These are phyloP conservation scores for Gynochthodes officinalis DNA, from an alignment of 257 asterid species.

Conservation along the genomic window DNA sequence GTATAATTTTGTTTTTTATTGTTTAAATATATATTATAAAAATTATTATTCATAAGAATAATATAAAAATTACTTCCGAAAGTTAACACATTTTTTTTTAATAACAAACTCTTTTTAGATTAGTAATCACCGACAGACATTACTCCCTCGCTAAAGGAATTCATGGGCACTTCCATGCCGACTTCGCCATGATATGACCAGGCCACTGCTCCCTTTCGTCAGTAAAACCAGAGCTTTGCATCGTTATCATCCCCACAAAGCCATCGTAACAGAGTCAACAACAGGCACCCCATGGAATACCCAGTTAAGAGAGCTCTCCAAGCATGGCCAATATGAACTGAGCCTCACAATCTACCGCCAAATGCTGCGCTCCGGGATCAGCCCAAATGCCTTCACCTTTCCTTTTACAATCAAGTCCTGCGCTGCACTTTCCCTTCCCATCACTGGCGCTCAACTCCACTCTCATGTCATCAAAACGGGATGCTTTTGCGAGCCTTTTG, in stretches of 20 bases:
- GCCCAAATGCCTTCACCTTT: slow-evolving; percentile 82
- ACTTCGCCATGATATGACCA: slow-evolving; percentile 35
- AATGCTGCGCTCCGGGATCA: slow-evolving; percentile 65
- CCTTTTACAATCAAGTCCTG: slow-evolving; percentile 80
- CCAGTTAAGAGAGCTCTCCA: slow-evolving; percentile 61
- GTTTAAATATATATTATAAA: too few relatives aligned
- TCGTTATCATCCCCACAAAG: slow-evolving; percentile 9
- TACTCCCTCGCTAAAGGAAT: too few relatives aligned
- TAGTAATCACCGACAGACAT: too few relatives aligned
- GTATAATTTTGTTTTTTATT: too few relatives aligned
- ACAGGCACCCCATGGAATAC: slow-evolving; percentile 61
- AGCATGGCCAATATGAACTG: slow-evolving; percentile 48
- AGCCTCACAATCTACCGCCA: slow-evolving; percentile 57
- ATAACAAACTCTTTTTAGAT: too few relatives aligned
- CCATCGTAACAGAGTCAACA: slow-evolving; percentile 18
- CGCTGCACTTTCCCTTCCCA: slow-evolving; percentile 49
- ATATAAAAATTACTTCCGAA: too few relatives aligned
- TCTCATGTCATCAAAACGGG: slow-evolving; percentile 73
- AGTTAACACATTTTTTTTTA: too few relatives aligned
- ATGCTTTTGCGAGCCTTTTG: slow-evolving; percentile 71
- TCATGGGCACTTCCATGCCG: neutral
- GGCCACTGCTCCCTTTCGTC: slow-evolving; percentile 21
- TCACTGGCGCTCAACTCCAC: slow-evolving; percentile 58
- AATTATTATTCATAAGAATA: too few relatives aligned
- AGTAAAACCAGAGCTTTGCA: slow-evolving; percentile 15